Conservation (phyloP, 2,329 filamentous ascomycete genomes). For the Monosporascus ibericus region DNA sequence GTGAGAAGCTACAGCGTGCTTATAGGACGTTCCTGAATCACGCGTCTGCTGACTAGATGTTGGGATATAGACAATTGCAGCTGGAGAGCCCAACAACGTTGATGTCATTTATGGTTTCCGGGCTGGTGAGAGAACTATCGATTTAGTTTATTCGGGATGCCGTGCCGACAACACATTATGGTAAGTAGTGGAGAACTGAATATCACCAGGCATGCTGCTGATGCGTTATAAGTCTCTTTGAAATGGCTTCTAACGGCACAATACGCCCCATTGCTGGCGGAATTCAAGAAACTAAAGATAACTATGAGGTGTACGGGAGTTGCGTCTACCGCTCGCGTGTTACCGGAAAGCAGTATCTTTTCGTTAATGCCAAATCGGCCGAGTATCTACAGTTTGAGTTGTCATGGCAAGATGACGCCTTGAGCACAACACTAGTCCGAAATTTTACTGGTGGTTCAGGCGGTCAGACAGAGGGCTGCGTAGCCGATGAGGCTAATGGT, state of each 20-base stretch:
- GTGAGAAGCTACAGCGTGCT: too few relatives aligned
- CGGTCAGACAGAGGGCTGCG: conserved; percentile 49
- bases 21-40: too few relatives aligned
- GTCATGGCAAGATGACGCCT: conserved; percentile 32
- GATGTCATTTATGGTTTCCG: conserved; percentile 46
- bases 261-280: conserved; percentile 38
- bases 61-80: conserved; percentile 24
- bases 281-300: conserved; percentile 36
- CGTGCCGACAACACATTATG: conserved; percentile 45
- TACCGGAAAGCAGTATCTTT: conserved; percentile 44
- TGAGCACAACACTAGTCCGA: conserved; percentile 42
- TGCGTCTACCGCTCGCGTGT: conserved; percentile 43
- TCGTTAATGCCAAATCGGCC: conserved; percentile 48
- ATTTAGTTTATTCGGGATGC: conserved; percentile 46
- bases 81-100: conserved; percentile 47
- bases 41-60: too few relatives aligned
- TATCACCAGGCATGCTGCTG: not conserved
- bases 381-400: conserved; percentile 49
- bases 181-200: conserved; percentile 25
- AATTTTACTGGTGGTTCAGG: conserved; percentile 44
- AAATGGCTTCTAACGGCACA: conserved; percentile 40
- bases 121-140: conserved; percentile 35
- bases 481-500: conserved; percentile 44
- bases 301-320: conserved; percentile 45
- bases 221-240: conserved; percentile 34